Evolutionary conservation across 202 grass and related monocot species (phyloP).

Genomic region (Panicum virgatum): DNA sequence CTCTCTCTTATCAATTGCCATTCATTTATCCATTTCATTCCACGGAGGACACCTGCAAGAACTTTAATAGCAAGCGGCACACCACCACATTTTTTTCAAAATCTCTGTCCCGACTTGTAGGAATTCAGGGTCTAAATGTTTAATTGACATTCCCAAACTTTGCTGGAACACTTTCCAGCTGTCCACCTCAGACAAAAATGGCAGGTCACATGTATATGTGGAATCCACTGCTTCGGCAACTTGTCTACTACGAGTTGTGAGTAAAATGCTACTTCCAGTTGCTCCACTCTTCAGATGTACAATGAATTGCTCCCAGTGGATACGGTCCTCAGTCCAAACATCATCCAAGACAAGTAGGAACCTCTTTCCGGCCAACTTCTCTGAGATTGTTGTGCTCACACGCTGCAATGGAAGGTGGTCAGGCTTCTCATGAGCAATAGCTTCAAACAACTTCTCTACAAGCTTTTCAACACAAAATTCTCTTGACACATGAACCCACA

Average conservation of each 20-base stretch:
- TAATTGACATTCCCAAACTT: background rate
- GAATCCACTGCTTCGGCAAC: conserved; percentile 14
- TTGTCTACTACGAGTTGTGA: conserved; percentile 8
- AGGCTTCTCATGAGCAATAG: background rate
- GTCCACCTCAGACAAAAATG: background rate
- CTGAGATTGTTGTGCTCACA: background rate
- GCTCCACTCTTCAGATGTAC: conserved; percentile 10
- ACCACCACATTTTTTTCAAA: conserved; percentile 1
- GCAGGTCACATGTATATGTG: background rate
- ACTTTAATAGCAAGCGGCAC: conserved; percentile 14
- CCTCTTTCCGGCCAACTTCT: background rate
- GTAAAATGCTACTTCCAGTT: conserved; percentile 28
- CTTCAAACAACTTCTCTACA: background rate
- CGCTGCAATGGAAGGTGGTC: background rate
- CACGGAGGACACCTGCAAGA: background rate
- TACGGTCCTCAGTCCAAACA: background rate
- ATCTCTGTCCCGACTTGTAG: conserved; percentile 3
- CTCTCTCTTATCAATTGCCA: conserved; percentile 26
- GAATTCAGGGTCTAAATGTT: background rate
- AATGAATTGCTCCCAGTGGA: background rate
- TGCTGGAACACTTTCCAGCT: conserved; percentile 16
- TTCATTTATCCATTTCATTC: background rate
- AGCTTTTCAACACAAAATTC: conserved; percentile 2
- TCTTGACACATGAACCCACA: conserved; percentile 38
- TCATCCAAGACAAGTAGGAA: background rate